Evolutionary conservation across 2,329 filamentous ascomycete species (phyloP), one percentile per base, ranked within the genome.

Genomic region (Chrysoporthe puriensis): DNA sequence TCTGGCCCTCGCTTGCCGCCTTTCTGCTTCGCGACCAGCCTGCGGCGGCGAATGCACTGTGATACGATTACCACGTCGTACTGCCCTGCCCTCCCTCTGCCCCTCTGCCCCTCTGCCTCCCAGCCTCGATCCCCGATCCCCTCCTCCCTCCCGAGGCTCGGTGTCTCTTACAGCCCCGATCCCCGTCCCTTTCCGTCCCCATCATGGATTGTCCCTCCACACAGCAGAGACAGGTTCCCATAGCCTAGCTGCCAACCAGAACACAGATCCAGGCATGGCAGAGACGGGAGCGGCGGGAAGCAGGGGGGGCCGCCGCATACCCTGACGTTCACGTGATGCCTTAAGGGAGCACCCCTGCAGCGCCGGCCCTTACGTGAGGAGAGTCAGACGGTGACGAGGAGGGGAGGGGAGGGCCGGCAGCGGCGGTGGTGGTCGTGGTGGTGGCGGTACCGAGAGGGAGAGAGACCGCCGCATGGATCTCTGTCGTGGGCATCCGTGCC

Each of bases 181-280:
- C 67, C 60, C 66, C 60, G 67, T 56, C 21, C 32, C 42, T 4
- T 13, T 32, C 14, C 40, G 36, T 54, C 6, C 16, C 3, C 26
- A 58, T 56, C 68, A 68, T 69, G 68, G 68, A 60, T 65, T 64
- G 66, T 59, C 68, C 67, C 62, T 63, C 48, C 62, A 63, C 68
- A 50, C 68, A 56, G 11, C 18, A 50, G 42, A 26, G 34, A 54
- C 7, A 59, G 18, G 46, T 67, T 67, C 14, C 50, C 58, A 67
- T 61, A 57, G 50, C 34, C 58, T 26, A 56, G 57, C 65, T 68
- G 58, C 68, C 62, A 67, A 69, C 68, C 65, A 62, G 68, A 69
- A 63, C 62, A 68, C 68, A 65, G 62, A 50, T 48, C 52, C 62
- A 65, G 26, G 62, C 66, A 57, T 65, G 56, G 34, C 46, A 68